Evolutionary conservation across 148 eudicot genomes (phyloP).

Genomic region (Camellia lanceoleosa): DNA sequence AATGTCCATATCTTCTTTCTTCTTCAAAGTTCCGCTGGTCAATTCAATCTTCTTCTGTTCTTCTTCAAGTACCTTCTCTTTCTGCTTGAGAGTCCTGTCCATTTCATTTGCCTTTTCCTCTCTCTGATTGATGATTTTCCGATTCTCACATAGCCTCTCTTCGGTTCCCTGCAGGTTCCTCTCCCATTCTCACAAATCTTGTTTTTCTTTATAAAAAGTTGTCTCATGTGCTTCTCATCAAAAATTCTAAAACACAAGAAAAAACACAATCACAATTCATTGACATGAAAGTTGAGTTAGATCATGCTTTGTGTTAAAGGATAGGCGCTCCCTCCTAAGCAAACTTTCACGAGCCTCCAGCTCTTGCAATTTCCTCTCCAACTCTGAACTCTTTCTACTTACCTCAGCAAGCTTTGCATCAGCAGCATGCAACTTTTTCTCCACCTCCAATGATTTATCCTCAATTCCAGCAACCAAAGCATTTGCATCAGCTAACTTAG

Average conservation of each 20-base stretch:
- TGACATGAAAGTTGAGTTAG: conserved; percentile 6
- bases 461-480: conserved; percentile 51
- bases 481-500: conserved; percentile 49
- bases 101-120: conserved; percentile 63
- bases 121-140: conserved; percentile 55
- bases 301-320: conserved; percentile 66
- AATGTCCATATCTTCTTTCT: conserved; percentile 48
- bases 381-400: conserved; percentile 56
- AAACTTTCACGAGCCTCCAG: conserved; percentile 73
- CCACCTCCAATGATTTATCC: conserved; percentile 55
- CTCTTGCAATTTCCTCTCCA: conserved; percentile 77
- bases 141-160: conserved; percentile 56
- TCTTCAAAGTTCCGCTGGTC: conserved; percentile 39
- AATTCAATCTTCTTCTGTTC: conserved; percentile 52
- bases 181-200: conserved; percentile 79
- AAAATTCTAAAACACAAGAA: neutral
- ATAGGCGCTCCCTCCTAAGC: conserved; percentile 54
- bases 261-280: neutral
- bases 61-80: conserved; percentile 58
- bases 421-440: conserved; percentile 52
- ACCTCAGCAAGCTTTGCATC: conserved; percentile 71
- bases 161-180: conserved; percentile 77
- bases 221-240: conserved; percentile 55
- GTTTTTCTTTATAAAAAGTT: conserved; percentile 50
- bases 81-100: conserved; percentile 45